Evolutionary conservation across 2,329 filamentous ascomycete species (phyloP).

Genomic region (Botryotinia calthae): DNA sequence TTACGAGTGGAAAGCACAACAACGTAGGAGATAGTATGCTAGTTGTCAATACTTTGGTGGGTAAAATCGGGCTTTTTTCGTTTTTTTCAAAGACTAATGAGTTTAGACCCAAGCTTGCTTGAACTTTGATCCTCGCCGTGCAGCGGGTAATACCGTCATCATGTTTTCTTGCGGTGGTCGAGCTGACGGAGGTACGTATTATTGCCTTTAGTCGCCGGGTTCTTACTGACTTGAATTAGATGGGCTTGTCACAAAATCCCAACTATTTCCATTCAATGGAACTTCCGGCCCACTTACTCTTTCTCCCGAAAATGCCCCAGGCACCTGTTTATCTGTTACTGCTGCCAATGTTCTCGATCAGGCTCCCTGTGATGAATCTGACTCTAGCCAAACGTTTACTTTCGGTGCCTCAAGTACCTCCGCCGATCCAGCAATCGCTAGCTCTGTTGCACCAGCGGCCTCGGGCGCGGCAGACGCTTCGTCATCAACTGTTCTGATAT

Average conservation of each 20-base stretch:
- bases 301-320: constrained; percentile 44
- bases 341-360: constrained; percentile 44
- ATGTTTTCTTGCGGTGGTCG: constrained; percentile 46
- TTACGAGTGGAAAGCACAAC: constrained; percentile 51
- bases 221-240: neutral
- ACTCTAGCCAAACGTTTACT: constrained; percentile 45
- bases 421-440: neutral
- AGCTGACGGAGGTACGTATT: constrained; percentile 17
- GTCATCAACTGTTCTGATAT: neutral
- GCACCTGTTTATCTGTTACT: constrained; percentile 45
- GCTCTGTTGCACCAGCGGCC: neutral
- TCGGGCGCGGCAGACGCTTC: neutral
- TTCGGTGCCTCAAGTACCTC: constrained; percentile 23
- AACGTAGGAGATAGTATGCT: constrained; percentile 46
- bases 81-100: neutral
- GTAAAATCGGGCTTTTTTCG: constrained; percentile 16
- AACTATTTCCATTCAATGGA: constrained; percentile 21
- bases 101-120: constrained; percentile 53
- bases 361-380: constrained; percentile 42
- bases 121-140: constrained; percentile 55
- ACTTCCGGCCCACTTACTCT: constrained; percentile 42
- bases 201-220: neutral
- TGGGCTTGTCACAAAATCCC: constrained; percentile 17
- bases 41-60: constrained; percentile 52
- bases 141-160: constrained; percentile 51